Evolutionary conservation across 441 rosid species (phyloP).

Genomic region (Erodium moschatum): DNA sequence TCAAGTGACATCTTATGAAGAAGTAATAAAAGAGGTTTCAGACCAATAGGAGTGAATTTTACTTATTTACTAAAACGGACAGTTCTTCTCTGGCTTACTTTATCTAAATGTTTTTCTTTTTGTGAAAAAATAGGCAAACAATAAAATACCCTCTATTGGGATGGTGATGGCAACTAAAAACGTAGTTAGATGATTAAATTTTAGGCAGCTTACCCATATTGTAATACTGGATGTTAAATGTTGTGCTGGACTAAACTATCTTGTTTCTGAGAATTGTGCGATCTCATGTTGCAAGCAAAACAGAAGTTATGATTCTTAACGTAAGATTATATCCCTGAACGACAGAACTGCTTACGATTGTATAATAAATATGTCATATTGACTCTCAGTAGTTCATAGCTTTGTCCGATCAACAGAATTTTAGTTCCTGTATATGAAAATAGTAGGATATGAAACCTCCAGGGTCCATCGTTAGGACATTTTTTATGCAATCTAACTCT

Average conservation of each 20-base stretch:
- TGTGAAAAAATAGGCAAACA: not conserved
- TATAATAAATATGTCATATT: not conserved
- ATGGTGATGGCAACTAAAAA: not conserved
- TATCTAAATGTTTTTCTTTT: not conserved
- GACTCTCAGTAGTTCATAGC: not conserved
- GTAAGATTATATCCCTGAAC: not conserved
- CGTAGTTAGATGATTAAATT: not conserved
- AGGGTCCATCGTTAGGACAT: not conserved
- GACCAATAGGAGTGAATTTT: not conserved
- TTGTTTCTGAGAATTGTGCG: not conserved
- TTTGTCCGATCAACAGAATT: not conserved
- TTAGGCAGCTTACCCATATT: not conserved
- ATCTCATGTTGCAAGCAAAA: not conserved
- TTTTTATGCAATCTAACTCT: not conserved
- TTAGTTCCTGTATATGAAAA: not conserved
- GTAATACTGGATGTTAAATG: not conserved
- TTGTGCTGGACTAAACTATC: not conserved
- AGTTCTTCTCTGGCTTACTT: not conserved
- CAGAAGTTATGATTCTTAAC: not conserved
- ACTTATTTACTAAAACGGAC: not conserved
- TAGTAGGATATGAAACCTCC: not conserved
- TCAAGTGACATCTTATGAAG: not conserved
- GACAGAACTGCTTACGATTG: not conserved
- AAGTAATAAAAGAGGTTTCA: not conserved
- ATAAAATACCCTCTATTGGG: not conserved